phyloP scores from a whole-genome alignment of 345 rosid species.

The Populus tremula region DNA sequence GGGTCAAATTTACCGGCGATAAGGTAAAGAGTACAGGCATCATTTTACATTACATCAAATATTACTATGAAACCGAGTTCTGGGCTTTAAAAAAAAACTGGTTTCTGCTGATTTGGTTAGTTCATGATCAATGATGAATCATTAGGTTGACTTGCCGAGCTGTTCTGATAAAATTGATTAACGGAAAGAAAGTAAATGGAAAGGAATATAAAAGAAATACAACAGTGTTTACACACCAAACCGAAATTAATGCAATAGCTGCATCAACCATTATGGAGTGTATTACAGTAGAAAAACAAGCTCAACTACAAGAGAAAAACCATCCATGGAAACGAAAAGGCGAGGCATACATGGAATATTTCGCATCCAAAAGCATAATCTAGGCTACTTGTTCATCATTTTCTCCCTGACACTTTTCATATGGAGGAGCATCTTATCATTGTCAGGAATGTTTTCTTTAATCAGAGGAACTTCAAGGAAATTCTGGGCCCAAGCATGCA shows the following conservation, averaged over 20 bases:
- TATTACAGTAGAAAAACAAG: neutral
- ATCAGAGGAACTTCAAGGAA: constrained; percentile 11
- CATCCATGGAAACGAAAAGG: neutral
- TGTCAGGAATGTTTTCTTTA: constrained; percentile 8
- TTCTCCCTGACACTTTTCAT: neutral
- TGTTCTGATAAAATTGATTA: too few species aligned
- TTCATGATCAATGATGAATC: too few species aligned
- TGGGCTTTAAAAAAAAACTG: too few species aligned
- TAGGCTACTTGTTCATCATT: neutral
- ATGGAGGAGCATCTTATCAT: neutral
- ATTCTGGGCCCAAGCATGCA: constrained; percentile 11
- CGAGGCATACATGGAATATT: neutral
- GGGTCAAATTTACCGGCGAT: constrained; percentile 8
- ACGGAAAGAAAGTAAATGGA: too few species aligned
- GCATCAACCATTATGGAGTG: neutral
- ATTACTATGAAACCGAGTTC: too few species aligned
- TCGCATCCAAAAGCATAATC: neutral
- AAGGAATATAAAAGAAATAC: too few species aligned
- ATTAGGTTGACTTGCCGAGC: too few species aligned
- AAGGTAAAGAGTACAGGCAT: neutral
- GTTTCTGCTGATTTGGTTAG: too few species aligned
- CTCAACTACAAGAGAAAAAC: neutral
- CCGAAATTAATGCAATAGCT: neutral
- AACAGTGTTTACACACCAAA: too few species aligned
- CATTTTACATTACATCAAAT: too few species aligned